Percentiles rank a stretch among this genome's conserved stretches.
These are phyloP conservation scores for Colletotrichum orbiculare DNA, from an alignment of 2,329 filamentous ascomycete species.

Conservation along the genomic window DNA sequence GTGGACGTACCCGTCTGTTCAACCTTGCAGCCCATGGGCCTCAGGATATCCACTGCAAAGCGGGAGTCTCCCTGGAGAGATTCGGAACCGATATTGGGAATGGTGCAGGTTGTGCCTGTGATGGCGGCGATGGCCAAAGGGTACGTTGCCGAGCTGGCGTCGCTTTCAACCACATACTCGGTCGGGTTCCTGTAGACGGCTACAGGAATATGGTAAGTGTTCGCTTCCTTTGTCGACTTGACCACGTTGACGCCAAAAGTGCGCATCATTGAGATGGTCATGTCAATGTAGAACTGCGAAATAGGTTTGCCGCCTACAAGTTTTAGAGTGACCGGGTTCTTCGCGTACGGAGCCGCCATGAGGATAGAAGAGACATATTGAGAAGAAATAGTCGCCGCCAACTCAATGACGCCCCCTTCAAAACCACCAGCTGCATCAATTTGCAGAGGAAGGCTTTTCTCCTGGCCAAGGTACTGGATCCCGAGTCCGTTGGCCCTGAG, in stretches of 20 bases:
- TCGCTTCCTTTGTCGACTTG: slow-evolving; percentile 79
- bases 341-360: slow-evolving; percentile 97
- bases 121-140: slow-evolving; percentile 94
- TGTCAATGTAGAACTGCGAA: slow-evolving; percentile 96
- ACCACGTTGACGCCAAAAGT: slow-evolving; percentile 87
- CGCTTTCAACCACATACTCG: slow-evolving; percentile 93
- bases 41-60: slow-evolving; percentile 89
- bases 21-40: slow-evolving; percentile 93
- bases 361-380: slow-evolving; percentile 98
- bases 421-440: slow-evolving; percentile 87
- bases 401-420: slow-evolving; percentile 86
- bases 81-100: slow-evolving; percentile 93
- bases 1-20: slow-evolving; percentile 87
- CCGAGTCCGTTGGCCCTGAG: slow-evolving; percentile 87
- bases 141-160: slow-evolving; percentile 97
- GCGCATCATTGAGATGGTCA: slow-evolving; percentile 98
- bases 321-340: slow-evolving; percentile 88
- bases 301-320: slow-evolving; percentile 97
- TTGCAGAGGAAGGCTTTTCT: slow-evolving; percentile 84
- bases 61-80: slow-evolving; percentile 95
- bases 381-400: slow-evolving; percentile 96
- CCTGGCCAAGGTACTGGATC: slow-evolving; percentile 85
- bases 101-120: slow-evolving; percentile 92
- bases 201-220: slow-evolving; percentile 94
- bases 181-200: slow-evolving; percentile 84